Percentiles rank a stretch among this genome's conserved stretches.
Evolutionary conservation across 2,329 filamentous ascomycete genomes (phyloP).

Genomic region (Venturia pyrina): DNA sequence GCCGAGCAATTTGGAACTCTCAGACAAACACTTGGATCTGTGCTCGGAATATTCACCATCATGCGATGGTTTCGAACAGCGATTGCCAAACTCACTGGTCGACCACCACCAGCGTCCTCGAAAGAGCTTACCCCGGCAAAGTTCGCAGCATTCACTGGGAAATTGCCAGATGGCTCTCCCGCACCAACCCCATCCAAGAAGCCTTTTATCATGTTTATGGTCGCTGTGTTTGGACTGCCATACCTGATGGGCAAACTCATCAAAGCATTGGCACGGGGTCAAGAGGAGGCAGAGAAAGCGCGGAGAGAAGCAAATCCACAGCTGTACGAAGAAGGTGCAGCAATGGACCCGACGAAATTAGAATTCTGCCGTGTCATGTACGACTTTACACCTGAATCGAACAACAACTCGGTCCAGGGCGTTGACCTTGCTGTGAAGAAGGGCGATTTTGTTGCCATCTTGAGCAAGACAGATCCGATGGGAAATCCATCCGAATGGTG

Average conservation of each 20-base stretch:
- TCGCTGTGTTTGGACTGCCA: conserved; percentile 88
- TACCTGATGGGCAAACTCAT: conserved; percentile 98
- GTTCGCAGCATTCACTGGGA: conserved; percentile 81
- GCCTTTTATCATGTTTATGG: conserved; percentile 88
- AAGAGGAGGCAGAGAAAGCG: conserved; percentile 69
- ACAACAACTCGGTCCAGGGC: conserved; percentile 43
- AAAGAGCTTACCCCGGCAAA: conserved; percentile 79
- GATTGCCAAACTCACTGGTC: conserved; percentile 85
- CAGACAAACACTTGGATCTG: conserved; percentile 83
- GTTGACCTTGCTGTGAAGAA: conserved; percentile 89
- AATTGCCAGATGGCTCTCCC: conserved; percentile 55
- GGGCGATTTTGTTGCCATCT: conserved; percentile 87
- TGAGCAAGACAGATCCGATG: conserved; percentile 84
- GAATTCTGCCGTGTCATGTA: conserved; percentile 94
- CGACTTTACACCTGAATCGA: conserved; percentile 78
- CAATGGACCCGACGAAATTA: conserved; percentile 78
- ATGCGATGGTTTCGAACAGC: conserved; percentile 91
- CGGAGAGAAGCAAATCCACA: conserved; percentile 42
- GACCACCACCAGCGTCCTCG: conserved; percentile 78
- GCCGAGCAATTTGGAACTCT: conserved; percentile 95
- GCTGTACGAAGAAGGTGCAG: conserved; percentile 32
- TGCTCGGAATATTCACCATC: conserved; percentile 89
- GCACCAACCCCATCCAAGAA: conserved; percentile 73
- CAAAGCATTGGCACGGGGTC: conserved; percentile 66
- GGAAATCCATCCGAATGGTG: conserved; percentile 95